Evolutionary conservation across 768 basidiomycete genomes (phyloP).

Genomic region (Cyclocybe aegerita): DNA sequence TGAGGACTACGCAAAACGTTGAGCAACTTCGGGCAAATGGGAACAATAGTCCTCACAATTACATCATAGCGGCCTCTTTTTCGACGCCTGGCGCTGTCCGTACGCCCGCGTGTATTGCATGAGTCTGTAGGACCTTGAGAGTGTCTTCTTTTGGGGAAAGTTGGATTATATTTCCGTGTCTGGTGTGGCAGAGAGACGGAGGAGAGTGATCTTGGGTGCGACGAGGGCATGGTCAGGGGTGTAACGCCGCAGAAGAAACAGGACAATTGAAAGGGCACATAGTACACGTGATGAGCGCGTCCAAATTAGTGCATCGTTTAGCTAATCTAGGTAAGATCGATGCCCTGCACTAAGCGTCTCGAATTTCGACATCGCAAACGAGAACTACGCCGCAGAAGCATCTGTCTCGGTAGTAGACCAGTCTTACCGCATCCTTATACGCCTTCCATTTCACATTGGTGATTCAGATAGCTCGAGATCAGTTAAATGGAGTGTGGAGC

Average conservation of each 20-base stretch:
- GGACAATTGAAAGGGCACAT: not conserved
- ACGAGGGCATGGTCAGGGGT: constrained; percentile 3
- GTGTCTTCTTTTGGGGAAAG: constrained; percentile 1
- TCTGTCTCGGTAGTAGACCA: constrained; percentile 17
- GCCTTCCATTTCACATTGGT: not conserved
- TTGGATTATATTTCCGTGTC: not conserved
- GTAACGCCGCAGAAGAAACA: no score
- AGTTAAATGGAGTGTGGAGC: not conserved
- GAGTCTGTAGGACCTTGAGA: not conserved
- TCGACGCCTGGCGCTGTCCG: no score
- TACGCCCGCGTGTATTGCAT: no score
- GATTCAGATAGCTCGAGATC: no score
- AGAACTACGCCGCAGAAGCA: constrained; percentile 12
- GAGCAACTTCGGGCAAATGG: no score
- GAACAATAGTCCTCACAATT: no score
- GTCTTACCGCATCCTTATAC: not conserved
- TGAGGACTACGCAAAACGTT: no score
- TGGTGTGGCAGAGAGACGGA: constrained; percentile 3
- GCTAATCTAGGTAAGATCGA: no score
- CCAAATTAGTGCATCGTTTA: no score
- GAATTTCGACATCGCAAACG: not conserved
- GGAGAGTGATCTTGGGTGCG: constrained; percentile 13
- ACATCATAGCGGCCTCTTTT: no score
- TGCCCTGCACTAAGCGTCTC: no score
- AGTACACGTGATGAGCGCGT: not conserved